Conservation (phyloP, 495 filamentous ascomycete species). For the Pyrenopolyporus hunteri region DNA sequence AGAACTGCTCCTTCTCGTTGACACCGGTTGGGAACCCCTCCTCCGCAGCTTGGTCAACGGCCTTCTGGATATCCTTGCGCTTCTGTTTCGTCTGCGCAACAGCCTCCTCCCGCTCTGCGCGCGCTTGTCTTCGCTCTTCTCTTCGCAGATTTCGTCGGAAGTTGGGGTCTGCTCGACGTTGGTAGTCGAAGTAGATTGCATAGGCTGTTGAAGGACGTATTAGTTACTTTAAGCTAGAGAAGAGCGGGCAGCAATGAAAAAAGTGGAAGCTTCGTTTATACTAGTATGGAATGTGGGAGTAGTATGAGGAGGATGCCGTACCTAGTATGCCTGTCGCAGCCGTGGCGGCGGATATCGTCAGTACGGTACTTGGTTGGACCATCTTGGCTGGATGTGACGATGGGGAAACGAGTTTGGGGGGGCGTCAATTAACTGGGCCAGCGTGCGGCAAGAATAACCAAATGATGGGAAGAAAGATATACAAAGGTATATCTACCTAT, state of each 20-base stretch:
- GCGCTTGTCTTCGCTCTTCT: conserved; percentile 76
- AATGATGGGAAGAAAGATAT: background rate
- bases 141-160: conserved; percentile 86
- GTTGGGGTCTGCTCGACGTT: conserved; percentile 80
- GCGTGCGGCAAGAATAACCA: background rate
- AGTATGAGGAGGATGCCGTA: conserved; percentile 50
- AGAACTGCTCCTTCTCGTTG: conserved; percentile 83
- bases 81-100: conserved; percentile 70
- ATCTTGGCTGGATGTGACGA: conserved; percentile 51
- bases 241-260: conserved; percentile 50
- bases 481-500: background rate
- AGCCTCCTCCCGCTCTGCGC: conserved; percentile 77
- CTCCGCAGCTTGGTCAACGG: conserved; percentile 77
- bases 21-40: conserved; percentile 90
- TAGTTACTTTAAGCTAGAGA: conserved; percentile 60
- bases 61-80: conserved; percentile 70
- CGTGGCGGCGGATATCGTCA: conserved; percentile 74
- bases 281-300: background rate
- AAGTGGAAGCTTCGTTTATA: background rate
- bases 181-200: conserved; percentile 94
- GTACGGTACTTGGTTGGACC: conserved; percentile 72
- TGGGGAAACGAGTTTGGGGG: conserved; percentile 3
- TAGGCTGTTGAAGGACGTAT: conserved; percentile 54
- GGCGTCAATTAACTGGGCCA: conserved; percentile 12
- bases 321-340: conserved; percentile 77